Evolutionary conservation across 2,329 filamentous ascomycete genomes (phyloP).

Genomic region (Stemphylium lycopersici): DNA sequence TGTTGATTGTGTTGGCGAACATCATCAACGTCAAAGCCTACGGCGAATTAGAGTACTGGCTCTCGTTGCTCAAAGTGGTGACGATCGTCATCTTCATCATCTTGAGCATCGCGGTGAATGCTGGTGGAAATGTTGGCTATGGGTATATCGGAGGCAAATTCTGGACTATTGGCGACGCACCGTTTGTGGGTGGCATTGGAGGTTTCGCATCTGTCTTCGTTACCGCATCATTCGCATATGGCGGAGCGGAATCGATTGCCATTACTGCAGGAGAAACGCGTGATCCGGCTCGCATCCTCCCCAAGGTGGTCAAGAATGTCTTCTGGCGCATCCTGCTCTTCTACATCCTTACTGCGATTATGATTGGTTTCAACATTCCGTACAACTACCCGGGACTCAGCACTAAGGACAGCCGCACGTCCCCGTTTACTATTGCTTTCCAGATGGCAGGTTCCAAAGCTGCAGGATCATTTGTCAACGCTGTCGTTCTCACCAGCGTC

Average conservation of each 20-base stretch:
- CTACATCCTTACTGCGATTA: constrained; percentile 51
- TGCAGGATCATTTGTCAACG: constrained; percentile 69
- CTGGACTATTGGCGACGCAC: constrained; percentile 69
- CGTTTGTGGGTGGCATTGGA: constrained; percentile 36
- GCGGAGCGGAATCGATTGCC: constrained; percentile 77
- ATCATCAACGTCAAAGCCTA: constrained; percentile 47
- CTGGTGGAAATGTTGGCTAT: constrained; percentile 31
- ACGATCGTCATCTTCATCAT: constrained; percentile 46
- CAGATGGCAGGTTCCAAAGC: constrained; percentile 65
- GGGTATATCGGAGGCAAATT: constrained; percentile 63
- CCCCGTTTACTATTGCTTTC: constrained; percentile 71
- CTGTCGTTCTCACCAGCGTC: constrained; percentile 66
- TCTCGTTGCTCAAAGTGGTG: constrained; percentile 42
- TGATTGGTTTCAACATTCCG: constrained; percentile 53
- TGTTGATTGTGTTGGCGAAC: constrained; percentile 43
- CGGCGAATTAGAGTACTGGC: constrained; percentile 47
- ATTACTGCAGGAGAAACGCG: constrained; percentile 78
- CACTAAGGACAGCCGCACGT: constrained; percentile 50
- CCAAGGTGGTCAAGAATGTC: constrained; percentile 88
- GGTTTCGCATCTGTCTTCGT: constrained; percentile 75
- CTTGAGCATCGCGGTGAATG: constrained; percentile 38
- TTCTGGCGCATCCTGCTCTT: constrained; percentile 63
- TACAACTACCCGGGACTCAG: constrained; percentile 46
- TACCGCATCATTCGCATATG: constrained; percentile 74
- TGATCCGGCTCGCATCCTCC: constrained; percentile 81